Evolutionary conservation across 2,329 filamentous ascomycete species (phyloP).

Genomic region (Curvularia verruculosa): DNA sequence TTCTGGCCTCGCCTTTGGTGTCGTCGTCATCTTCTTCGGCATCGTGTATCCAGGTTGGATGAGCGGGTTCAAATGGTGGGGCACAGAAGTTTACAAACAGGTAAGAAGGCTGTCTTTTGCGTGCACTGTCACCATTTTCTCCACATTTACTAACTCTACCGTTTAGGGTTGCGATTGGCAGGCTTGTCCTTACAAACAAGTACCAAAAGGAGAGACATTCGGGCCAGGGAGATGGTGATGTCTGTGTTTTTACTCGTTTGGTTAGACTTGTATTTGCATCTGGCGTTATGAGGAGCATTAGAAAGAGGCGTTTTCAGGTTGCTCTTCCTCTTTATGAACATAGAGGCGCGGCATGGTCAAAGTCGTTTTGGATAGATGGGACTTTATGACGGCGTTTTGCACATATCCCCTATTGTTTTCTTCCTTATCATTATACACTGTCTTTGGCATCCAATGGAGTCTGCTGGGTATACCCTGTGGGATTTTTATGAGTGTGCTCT

Average conservation of each 20-base stretch:
- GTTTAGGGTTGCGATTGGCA: conserved; percentile 77
- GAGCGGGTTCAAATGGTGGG: conserved; percentile 82
- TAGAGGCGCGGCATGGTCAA: background rate
- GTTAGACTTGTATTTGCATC: background rate
- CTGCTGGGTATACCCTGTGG: background rate
- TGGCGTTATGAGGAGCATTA: background rate
- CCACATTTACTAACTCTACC: conserved; percentile 12
- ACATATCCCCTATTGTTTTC: background rate
- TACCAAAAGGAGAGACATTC: conserved; percentile 52
- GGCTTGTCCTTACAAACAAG: conserved; percentile 72
- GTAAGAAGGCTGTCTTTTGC: conserved; percentile 33
- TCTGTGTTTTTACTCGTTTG: background rate
- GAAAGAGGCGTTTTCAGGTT: background rate
- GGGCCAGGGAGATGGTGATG: conserved; percentile 41
- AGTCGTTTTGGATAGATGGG: background rate
- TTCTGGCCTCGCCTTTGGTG: conserved; percentile 79
- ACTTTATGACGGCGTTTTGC: background rate
- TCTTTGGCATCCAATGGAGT: background rate
- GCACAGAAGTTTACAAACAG: conserved; percentile 81
- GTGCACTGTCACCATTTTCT: background rate
- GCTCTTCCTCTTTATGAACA: background rate
- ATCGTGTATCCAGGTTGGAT: conserved; percentile 82
- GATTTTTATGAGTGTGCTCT: background rate
- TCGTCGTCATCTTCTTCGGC: conserved; percentile 84
- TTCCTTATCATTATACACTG: background rate